Conservation (phyloP, 73 alveolate species). For the Blepharisma stoltei region DNA sequence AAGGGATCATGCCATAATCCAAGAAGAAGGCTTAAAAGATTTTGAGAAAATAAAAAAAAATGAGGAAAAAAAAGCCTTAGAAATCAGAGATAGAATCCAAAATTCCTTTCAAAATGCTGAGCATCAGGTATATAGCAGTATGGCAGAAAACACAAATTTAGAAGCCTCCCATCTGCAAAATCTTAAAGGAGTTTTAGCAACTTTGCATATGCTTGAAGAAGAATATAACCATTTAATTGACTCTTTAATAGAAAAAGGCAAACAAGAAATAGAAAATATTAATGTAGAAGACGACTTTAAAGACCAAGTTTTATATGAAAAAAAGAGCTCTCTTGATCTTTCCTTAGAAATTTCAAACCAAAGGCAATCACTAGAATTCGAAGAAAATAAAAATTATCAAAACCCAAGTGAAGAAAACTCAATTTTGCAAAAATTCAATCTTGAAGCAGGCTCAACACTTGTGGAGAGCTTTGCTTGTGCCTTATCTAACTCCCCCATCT, state of each 20-base stretch:
- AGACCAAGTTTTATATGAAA: neutral
- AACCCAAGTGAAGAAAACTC: too few relatives aligned
- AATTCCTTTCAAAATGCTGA: conserved; percentile 4
- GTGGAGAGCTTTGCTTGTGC: conserved; percentile 26
- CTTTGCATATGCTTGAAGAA: neutral
- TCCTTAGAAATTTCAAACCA: too few relatives aligned
- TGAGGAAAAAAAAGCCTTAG: conserved; percentile 11
- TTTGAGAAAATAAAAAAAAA: neutral
- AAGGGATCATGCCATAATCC: conserved; percentile 15
- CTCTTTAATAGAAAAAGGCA: neutral
- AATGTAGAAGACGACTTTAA: conserved; percentile 5
- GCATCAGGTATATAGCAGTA: neutral
- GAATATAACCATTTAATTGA: neutral
- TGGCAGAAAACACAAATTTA: neutral
- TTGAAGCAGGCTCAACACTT: neutral
- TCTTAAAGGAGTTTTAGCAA: neutral
- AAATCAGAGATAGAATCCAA: conserved; percentile 15
- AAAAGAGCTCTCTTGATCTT: neutral
- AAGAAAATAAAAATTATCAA: too few relatives aligned
- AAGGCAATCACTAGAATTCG: too few relatives aligned
- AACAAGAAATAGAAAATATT: neutral
- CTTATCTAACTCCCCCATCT: too few relatives aligned
- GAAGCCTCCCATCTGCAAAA: neutral
- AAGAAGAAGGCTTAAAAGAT: conserved; percentile 21
- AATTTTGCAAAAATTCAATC: neutral